phyloP scores from a whole-genome alignment of 2,329 filamentous ascomycete genomes.

The Fusarium chuoi region DNA sequence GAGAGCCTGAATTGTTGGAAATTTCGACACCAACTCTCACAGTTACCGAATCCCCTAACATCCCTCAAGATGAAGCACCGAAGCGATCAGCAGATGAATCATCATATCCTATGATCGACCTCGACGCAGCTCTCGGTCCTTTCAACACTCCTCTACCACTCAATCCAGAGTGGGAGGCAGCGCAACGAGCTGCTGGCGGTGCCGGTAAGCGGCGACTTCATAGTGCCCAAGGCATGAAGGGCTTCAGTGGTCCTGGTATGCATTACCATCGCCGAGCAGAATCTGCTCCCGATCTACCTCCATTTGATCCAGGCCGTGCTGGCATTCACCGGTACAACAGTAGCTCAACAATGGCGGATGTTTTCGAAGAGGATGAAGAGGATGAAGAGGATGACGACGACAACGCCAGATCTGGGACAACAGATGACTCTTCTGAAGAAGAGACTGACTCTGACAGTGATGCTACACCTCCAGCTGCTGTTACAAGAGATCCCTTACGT shows the following conservation, averaged over 20 bases:
- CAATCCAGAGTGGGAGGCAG: constrained; percentile 74
- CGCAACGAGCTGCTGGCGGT: constrained; percentile 67
- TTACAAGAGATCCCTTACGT: constrained; percentile 35
- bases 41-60: constrained; percentile 54
- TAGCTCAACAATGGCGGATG: constrained; percentile 82
- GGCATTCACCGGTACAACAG: constrained; percentile 71
- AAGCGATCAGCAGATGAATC: constrained; percentile 67
- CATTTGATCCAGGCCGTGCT: constrained; percentile 73
- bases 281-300: constrained; percentile 81
- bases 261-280: constrained; percentile 83
- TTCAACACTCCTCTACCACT: constrained; percentile 82
- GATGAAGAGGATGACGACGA: constrained; percentile 74
- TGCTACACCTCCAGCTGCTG: constrained; percentile 48
- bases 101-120: constrained; percentile 85
- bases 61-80: constrained; percentile 46
- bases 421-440: constrained; percentile 55
- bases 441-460: constrained; percentile 59
- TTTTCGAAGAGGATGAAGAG: constrained; percentile 89
- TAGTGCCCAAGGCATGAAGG: constrained; percentile 77
- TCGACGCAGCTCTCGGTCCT: constrained; percentile 91
- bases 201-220: constrained; percentile 74
- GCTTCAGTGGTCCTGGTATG: constrained; percentile 74
- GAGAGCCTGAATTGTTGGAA: constrained; percentile 39
- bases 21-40: constrained; percentile 53
- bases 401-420: constrained; percentile 54